Evolutionary conservation across 495 filamentous ascomycete species (phyloP).

Genomic region (Aspergillus olivimuriae): DNA sequence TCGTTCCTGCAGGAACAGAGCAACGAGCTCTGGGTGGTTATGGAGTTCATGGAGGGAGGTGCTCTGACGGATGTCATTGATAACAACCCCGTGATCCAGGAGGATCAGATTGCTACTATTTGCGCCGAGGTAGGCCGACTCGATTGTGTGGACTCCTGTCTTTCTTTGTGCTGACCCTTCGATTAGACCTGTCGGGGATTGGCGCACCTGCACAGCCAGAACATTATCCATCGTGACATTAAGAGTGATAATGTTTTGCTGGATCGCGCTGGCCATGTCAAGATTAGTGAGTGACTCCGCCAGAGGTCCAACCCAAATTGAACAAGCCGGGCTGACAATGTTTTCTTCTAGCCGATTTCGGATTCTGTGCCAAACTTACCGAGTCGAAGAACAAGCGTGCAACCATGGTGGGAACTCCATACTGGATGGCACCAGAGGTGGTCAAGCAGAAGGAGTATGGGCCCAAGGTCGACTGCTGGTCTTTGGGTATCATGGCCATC

Average conservation of each 20-base stretch:
- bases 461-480: slow-evolving; percentile 98
- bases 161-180: too few relatives aligned
- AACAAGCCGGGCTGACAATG: slow-evolving; percentile 5
- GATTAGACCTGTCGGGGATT: slow-evolving; percentile 90
- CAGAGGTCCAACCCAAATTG: neutral
- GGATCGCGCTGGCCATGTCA: slow-evolving; percentile 89
- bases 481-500: slow-evolving; percentile 98
- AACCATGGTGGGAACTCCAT: slow-evolving; percentile 98
- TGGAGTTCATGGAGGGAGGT: slow-evolving; percentile 99
- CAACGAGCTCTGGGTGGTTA: slow-evolving; percentile 94
- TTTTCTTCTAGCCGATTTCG: slow-evolving; percentile 73
- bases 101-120: slow-evolving; percentile 96
- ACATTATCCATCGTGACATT: slow-evolving; percentile 98
- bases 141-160: too few relatives aligned
- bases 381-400: slow-evolving; percentile 95
- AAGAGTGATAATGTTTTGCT: slow-evolving; percentile 98
- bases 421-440: slow-evolving; percentile 99
- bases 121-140: slow-evolving; percentile 98
- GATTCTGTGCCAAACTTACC: slow-evolving; percentile 97
- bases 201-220: slow-evolving; percentile 87
- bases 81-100: slow-evolving; percentile 83
- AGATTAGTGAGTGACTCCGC: slow-evolving; percentile 70
- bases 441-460: slow-evolving; percentile 99
- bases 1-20: slow-evolving; percentile 91
- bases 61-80: slow-evolving; percentile 98